Evolutionary conservation across 169 alveolate genomes (phyloP), one percentile per base, ranked within the genome.

Genomic region (Eimeria sp.): DNA sequence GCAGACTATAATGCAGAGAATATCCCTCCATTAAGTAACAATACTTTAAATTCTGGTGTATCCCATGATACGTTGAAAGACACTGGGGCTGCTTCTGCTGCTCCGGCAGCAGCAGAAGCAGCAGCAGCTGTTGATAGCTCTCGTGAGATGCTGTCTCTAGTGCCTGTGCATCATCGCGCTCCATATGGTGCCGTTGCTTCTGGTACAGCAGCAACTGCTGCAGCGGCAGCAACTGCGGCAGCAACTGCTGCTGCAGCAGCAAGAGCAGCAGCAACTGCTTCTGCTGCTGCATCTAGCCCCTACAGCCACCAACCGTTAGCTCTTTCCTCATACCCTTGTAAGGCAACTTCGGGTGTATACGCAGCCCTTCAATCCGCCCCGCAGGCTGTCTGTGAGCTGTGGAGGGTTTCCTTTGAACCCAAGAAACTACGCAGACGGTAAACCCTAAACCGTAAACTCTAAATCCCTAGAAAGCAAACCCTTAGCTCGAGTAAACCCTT

Each of bases 341-440:
- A 18, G n/a, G 70, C 70, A 18, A 18, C 70, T 0, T 18, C 9
- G 70, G 70, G 20, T 18, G 70, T 25, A 25, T 61, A 14, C 20
- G 70, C 70, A 14, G 70, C 20, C 3, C 90, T 82, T n/a, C 11
- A 7, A 10, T 10, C 14, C 47, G 90, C 90, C 25, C 90, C 90
- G 2, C 67, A 18, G 27, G 73, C 90, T 1, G 72, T 82, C 9
- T 22, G 90, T 6, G 90, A 82, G 63, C 45, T 82, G 25, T 82
- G 90, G 90, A 20, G 47, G 5, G 45, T 51, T 27, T 82, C 90
- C 40, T 82, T 82, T 25, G 90, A 82, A n/a, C 72, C 72, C 13
- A 82, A 51, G 70, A 45, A 47, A 25, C 49, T 82, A 25, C 90
- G 90, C 70, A 82, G 25, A n/a, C 10, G 90, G 90, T 82, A 51